Conservation (phyloP, 768 basidiomycete genomes). For the Psilocybe tampanensis region DNA sequence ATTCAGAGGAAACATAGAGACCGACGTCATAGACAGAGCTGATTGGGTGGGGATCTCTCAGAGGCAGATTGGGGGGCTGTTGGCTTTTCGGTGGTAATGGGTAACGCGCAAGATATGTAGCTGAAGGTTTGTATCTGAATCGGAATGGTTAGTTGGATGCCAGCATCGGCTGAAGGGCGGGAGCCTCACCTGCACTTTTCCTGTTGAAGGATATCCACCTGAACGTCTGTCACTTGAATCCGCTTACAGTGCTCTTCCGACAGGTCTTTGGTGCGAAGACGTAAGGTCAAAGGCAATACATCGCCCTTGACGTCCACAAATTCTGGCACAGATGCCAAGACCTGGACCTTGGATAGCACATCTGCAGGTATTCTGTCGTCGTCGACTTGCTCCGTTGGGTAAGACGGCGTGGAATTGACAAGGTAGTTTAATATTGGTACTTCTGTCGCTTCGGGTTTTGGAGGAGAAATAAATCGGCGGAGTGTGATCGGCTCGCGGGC, state of each 20-base stretch:
- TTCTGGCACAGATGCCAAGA: conserved; percentile 65
- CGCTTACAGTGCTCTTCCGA: conserved; percentile 49
- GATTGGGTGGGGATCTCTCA: conserved; percentile 59
- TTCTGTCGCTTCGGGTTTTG: conserved; percentile 33
- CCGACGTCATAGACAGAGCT: conserved; percentile 53
- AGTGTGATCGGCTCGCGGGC: conserved; percentile 49
- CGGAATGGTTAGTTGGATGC: background rate
- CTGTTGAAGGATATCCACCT: conserved; percentile 59
- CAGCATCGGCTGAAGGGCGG: background rate
- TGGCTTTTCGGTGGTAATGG: conserved; percentile 55
- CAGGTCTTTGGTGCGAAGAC: conserved; percentile 60
- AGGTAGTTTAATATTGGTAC: conserved; percentile 43
- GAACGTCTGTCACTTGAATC: conserved; percentile 58
- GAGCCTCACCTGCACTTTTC: conserved; percentile 63
- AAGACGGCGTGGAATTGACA: conserved; percentile 38
- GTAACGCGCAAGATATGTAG: conserved; percentile 44
- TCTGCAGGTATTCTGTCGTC: conserved; percentile 46
- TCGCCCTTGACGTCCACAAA: conserved; percentile 48
- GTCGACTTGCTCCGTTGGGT: conserved; percentile 16
- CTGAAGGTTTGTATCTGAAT: conserved; percentile 43
- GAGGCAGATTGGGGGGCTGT: conserved; percentile 68
- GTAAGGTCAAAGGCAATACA: conserved; percentile 55
- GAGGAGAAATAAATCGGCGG: conserved; percentile 54
- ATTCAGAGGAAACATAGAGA: conserved; percentile 29
- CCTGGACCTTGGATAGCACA: conserved; percentile 62